Evolutionary conservation across 2,329 filamentous ascomycete species (phyloP).

Genomic region (Drechslerella stenobrocha): DNA sequence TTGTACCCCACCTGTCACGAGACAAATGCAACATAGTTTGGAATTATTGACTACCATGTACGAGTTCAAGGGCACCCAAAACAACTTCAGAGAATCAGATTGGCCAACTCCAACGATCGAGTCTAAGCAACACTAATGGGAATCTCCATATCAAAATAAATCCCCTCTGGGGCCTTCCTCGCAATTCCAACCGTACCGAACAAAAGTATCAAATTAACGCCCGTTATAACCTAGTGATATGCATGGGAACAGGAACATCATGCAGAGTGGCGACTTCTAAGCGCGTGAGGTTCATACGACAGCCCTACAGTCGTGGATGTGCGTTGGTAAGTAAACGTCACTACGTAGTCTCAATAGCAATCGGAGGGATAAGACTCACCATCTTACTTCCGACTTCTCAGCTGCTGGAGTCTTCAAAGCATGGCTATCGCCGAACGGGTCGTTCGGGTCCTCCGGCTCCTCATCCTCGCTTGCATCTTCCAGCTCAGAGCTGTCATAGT

Average conservation of each 20-base stretch:
- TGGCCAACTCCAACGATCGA: conserved; percentile 3
- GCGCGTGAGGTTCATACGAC: conserved; percentile 5
- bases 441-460: conserved; percentile 75
- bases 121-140: neutral
- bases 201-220: conserved; percentile 1
- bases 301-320: conserved; percentile 7
- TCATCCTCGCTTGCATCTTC: conserved; percentile 58
- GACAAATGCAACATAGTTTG: too few species aligned
- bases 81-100: neutral
- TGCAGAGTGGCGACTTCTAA: neutral
- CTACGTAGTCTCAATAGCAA: too few species aligned
- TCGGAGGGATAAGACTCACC: conserved; percentile 6
- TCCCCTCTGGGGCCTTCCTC: neutral
- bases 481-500: conserved; percentile 62
- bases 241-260: neutral
- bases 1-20: too few species aligned
- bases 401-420: conserved; percentile 64
- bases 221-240: neutral
- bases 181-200: neutral
- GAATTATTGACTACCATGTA: too few species aligned
- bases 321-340: too few species aligned
- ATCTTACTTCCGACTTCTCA: conserved; percentile 56
- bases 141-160: neutral
- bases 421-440: conserved; percentile 85
- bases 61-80: neutral